Evolutionary conservation across 306 rosid genomes (phyloP).

Genomic region (Datisca glomerata): DNA sequence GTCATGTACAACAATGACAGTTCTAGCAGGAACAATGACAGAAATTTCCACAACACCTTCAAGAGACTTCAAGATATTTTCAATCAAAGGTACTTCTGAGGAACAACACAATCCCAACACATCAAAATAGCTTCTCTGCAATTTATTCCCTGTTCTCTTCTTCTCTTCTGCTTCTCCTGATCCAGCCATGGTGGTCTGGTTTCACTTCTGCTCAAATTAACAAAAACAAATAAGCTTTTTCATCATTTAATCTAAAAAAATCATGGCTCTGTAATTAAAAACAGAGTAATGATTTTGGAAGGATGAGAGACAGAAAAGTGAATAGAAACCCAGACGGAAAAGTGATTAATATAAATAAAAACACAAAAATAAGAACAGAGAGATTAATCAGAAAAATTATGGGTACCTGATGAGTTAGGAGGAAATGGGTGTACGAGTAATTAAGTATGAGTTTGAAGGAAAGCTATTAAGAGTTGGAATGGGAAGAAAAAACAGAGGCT

Average conservation of each 20-base stretch:
- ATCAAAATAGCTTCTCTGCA: conserved; percentile 73
- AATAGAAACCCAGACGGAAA: background rate
- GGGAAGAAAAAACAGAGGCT: background rate
- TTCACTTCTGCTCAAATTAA: no score
- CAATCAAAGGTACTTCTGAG: conserved; percentile 64
- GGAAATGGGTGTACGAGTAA: no score
- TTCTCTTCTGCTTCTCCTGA: background rate
- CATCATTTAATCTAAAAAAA: background rate
- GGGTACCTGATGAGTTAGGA: background rate
- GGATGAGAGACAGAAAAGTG: background rate
- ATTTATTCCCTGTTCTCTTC: background rate
- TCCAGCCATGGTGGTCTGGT: background rate
- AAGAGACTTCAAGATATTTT: conserved; percentile 50
- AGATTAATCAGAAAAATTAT: background rate
- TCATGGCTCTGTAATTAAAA: background rate
- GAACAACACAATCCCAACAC: conserved; percentile 87
- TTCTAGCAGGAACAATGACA: conserved; percentile 61
- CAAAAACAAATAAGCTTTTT: no score
- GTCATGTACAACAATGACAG: conserved; percentile 81
- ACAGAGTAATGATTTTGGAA: background rate
- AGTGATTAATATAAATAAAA: background rate
- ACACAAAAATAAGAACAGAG: background rate
- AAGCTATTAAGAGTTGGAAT: background rate
- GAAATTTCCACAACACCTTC: conserved; percentile 62
- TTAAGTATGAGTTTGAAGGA: no score